phyloP scores from a whole-genome alignment of 2,329 filamentous ascomycete genomes.

The Periglandula ipomoeae region DNA sequence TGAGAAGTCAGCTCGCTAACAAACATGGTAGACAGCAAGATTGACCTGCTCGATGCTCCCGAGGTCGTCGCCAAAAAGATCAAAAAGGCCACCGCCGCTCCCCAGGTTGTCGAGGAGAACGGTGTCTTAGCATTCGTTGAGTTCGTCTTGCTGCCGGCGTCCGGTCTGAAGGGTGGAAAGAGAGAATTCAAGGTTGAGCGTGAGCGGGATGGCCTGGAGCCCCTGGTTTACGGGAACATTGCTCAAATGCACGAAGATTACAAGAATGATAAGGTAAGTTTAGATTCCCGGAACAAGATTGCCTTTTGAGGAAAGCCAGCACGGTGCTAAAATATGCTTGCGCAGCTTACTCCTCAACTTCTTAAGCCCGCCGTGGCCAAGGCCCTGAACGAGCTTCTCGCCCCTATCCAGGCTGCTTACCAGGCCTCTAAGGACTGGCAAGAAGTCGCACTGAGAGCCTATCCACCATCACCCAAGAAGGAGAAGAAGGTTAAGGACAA shows the following conservation, averaged over 20 bases:
- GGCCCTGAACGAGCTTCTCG: constrained; percentile 63
- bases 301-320: neutral
- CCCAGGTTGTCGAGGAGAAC: constrained; percentile 72
- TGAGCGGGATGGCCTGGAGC: constrained; percentile 55
- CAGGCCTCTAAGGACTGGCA: constrained; percentile 70
- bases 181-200: constrained; percentile 60
- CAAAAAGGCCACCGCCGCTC: constrained; percentile 72
- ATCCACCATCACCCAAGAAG: constrained; percentile 65
- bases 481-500: constrained; percentile 71
- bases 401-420: constrained; percentile 69
- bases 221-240: constrained; percentile 71
- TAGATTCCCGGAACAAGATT: neutral
- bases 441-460: constrained; percentile 58
- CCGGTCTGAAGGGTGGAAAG: constrained; percentile 47
- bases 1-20: neutral
- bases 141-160: constrained; percentile 72
- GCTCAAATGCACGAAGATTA: constrained; percentile 73
- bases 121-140: constrained; percentile 82
- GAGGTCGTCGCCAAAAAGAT: constrained; percentile 75
- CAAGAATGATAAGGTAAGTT: constrained; percentile 60
- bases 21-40: constrained; percentile 60
- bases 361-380: constrained; percentile 77
- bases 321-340: neutral
- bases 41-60: constrained; percentile 77
- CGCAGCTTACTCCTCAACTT: constrained; percentile 67